These are phyloP conservation scores for Sonneratia caseolaris DNA, from an alignment of 345 rosid species.

Conservation along the genomic window DNA sequence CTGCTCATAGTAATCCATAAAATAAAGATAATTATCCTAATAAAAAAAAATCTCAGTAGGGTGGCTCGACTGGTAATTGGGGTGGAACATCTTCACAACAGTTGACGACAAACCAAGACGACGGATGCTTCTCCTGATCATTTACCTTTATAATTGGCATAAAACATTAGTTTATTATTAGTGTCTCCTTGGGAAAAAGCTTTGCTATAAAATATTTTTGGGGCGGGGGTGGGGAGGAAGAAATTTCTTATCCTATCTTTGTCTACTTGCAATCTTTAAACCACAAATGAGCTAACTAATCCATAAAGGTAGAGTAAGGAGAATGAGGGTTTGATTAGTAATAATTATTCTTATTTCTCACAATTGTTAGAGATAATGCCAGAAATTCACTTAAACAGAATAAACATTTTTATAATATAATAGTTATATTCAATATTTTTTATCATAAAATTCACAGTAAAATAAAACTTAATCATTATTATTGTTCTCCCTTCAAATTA, in stretches of 20 bases:
- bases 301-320: conserved; percentile 47
- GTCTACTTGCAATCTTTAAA: neutral
- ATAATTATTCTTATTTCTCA: no score
- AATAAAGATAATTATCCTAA: no score
- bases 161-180: neutral
- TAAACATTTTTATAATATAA: no score
- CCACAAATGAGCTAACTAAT: conserved; percentile 42
- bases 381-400: no score
- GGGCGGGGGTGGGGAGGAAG: neutral
- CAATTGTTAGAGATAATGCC: no score
- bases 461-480: no score
- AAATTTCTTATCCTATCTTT: neutral
- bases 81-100: conserved; percentile 5
- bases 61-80: neutral
- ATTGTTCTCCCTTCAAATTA: no score
- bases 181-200: neutral
- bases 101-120: conserved; percentile 9
- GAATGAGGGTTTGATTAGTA: no score
- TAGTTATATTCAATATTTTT: no score
- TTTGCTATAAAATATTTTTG: neutral
- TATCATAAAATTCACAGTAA: no score
- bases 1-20: no score
- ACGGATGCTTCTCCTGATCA: conserved; percentile 8
- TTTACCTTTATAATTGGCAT: conserved; percentile 6
- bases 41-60: neutral